Evolutionary conservation across 192 early-diverging fungal genomes (phyloP).

Genomic region (Coemansia sp.): DNA sequence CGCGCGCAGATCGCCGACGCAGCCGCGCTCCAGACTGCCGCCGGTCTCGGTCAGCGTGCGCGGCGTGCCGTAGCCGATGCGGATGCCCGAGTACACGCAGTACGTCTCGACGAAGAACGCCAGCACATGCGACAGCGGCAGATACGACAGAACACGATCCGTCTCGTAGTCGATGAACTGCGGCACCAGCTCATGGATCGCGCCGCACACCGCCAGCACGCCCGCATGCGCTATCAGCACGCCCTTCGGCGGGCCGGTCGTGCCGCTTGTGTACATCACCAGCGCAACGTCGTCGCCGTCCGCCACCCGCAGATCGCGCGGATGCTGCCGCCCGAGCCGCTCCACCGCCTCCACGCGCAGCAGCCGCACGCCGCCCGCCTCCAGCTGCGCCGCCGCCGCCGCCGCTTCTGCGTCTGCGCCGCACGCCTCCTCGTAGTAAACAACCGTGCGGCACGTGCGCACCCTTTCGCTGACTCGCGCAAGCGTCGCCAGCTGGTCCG

Average conservation of each 20-base stretch:
- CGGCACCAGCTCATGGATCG: conserved; percentile 52
- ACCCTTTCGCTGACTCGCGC: conserved; percentile 14
- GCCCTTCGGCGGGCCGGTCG: conserved; percentile 94
- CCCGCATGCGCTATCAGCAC: conserved; percentile 84
- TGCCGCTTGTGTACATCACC: conserved; percentile 93
- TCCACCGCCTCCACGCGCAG: conserved; percentile 67
- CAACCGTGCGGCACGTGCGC: conserved; percentile 49
- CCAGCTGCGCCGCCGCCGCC: conserved; percentile 52
- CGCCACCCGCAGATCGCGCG: conserved; percentile 66
- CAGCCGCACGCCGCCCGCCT: conserved; percentile 44
- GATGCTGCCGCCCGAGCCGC: conserved; percentile 64
- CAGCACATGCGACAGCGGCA: conserved; percentile 89
- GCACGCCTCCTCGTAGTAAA: conserved; percentile 56
- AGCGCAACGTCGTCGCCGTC: conserved; percentile 69
- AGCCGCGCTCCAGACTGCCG: conserved; percentile 62
- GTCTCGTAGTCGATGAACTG: conserved; percentile 47
- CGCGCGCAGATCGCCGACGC: conserved; percentile 78
- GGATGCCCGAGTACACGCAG: conserved; percentile 67
- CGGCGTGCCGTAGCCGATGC: conserved; percentile 66
- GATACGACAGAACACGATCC: conserved; percentile 74
- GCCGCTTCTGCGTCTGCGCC: conserved; percentile 48
- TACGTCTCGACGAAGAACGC: conserved; percentile 83
- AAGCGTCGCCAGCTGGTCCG: conserved; percentile 53
- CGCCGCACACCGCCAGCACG: conserved; percentile 67
- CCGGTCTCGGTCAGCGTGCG: conserved; percentile 76